phyloP scores from a whole-genome alignment of 176 grass and related monocot species.

The Luzula sylvatica region DNA sequence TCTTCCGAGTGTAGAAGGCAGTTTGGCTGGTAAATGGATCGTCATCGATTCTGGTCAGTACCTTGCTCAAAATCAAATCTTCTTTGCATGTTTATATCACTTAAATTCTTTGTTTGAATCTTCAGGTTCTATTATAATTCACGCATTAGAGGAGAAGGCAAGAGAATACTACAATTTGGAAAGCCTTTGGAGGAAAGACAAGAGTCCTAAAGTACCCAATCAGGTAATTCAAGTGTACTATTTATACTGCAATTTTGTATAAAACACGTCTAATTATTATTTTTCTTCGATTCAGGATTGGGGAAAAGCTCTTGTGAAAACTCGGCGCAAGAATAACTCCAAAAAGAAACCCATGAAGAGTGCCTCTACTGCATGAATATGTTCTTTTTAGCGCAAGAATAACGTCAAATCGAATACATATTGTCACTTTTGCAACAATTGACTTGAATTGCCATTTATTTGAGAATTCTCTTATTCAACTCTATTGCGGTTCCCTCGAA shows the following conservation, averaged over 20 bases:
- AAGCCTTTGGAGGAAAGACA: slow-evolving; percentile 70
- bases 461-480: no score
- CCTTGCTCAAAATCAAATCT: no score
- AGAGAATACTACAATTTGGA: slow-evolving; percentile 95
- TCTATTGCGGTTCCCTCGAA: no score
- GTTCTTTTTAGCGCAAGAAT: no score
- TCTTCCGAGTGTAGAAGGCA: slow-evolving; percentile 85
- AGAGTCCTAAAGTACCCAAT: slow-evolving; percentile 38
- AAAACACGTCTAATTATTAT: not conserved
- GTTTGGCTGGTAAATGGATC: slow-evolving; percentile 81
- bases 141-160: slow-evolving; percentile 91
- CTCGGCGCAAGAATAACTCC: slow-evolving; percentile 44
- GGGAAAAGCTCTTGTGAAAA: slow-evolving; percentile 57
- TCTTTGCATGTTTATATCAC: not conserved
- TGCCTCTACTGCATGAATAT: slow-evolving; percentile 23
- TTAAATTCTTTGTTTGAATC: not conserved
- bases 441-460: no score
- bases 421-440: no score
- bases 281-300: slow-evolving; percentile 34
- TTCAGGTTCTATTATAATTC: slow-evolving; percentile 78
- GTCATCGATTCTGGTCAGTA: slow-evolving; percentile 84
- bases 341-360: slow-evolving; percentile 65
- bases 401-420: no score
- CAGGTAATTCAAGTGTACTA: slow-evolving; percentile 34
- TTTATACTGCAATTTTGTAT: no score